Conservation (phyloP, 495 filamentous ascomycete species). For the Tuber umbilicatum region DNA sequence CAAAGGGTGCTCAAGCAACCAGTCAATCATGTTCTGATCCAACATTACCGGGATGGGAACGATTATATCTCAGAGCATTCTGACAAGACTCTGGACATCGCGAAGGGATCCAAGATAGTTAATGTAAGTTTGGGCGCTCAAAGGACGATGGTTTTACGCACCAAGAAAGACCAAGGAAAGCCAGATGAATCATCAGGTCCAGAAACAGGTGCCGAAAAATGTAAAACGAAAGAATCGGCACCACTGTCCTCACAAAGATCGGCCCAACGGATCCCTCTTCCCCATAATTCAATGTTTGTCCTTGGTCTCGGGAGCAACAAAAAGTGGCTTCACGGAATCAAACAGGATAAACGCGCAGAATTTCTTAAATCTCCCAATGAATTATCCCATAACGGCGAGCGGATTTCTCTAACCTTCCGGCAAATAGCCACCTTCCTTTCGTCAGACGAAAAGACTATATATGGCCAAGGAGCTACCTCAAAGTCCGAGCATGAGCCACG, state of each 20-base stretch:
- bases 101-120: slow-evolving; percentile 69
- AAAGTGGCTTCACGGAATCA: slow-evolving; percentile 84
- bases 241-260: slow-evolving; percentile 43
- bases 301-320: slow-evolving; percentile 76
- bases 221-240: slow-evolving; percentile 8
- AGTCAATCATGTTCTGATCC: slow-evolving; percentile 88
- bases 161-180: slow-evolving; percentile 55
- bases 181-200: slow-evolving; percentile 6
- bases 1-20: slow-evolving; percentile 68
- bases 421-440: slow-evolving; percentile 79
- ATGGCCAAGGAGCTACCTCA: slow-evolving; percentile 78
- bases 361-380: slow-evolving; percentile 63
- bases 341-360: slow-evolving; percentile 68
- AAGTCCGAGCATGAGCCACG: slow-evolving; percentile 57
- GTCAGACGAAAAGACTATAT: slow-evolving; percentile 58
- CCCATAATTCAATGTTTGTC: slow-evolving; percentile 81
- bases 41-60: slow-evolving; percentile 82
- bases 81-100: slow-evolving; percentile 94
- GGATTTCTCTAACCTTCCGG: slow-evolving; percentile 90
- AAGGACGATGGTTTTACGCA: slow-evolving; percentile 82
- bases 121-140: slow-evolving; percentile 91
- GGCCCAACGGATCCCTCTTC: slow-evolving; percentile 64
- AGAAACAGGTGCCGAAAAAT: slow-evolving; percentile 9
- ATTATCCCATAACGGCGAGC: slow-evolving; percentile 61
- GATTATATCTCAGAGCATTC: slow-evolving; percentile 96